Conservation (phyloP, 2,329 filamentous ascomycete species). For the Ophiostoma fasciatum region DNA sequence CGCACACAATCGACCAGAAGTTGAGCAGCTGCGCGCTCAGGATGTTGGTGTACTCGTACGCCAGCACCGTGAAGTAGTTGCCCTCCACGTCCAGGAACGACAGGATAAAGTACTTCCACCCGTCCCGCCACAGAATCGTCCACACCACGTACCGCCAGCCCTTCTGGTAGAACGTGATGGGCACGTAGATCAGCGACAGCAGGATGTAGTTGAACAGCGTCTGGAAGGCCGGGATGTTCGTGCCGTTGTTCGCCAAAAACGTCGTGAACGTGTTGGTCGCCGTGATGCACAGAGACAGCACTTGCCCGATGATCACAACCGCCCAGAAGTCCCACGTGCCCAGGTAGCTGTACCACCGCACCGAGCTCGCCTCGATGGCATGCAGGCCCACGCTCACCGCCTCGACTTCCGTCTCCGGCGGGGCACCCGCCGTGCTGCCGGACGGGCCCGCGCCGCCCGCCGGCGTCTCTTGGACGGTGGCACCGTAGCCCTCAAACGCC, state of each 20-base stretch:
- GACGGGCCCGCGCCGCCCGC: conserved; percentile 5
- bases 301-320: conserved; percentile 65
- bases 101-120: conserved; percentile 90
- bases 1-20: conserved; percentile 95
- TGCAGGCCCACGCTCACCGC: conserved; percentile 36
- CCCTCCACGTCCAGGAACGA: conserved; percentile 89
- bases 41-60: conserved; percentile 85
- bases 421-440: conserved; percentile 4
- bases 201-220: conserved; percentile 89
- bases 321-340: conserved; percentile 78
- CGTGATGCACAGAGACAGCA: conserved; percentile 80
- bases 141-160: conserved; percentile 55
- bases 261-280: conserved; percentile 81
- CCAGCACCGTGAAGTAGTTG: conserved; percentile 95
- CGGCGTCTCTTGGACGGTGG: background rate
- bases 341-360: conserved; percentile 59
- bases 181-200: conserved; percentile 67
- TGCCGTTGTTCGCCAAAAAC: conserved; percentile 50
- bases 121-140: conserved; percentile 48
- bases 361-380: conserved; percentile 36
- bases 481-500: conserved; percentile 5
- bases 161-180: conserved; percentile 64
- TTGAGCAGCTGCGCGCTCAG: conserved; percentile 90
- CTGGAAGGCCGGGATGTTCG: conserved; percentile 87
- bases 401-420: conserved; percentile 17